Evolutionary conservation across 139 green algal genomes (phyloP).

Genomic region (Limnomonas spitsbergensis): DNA sequence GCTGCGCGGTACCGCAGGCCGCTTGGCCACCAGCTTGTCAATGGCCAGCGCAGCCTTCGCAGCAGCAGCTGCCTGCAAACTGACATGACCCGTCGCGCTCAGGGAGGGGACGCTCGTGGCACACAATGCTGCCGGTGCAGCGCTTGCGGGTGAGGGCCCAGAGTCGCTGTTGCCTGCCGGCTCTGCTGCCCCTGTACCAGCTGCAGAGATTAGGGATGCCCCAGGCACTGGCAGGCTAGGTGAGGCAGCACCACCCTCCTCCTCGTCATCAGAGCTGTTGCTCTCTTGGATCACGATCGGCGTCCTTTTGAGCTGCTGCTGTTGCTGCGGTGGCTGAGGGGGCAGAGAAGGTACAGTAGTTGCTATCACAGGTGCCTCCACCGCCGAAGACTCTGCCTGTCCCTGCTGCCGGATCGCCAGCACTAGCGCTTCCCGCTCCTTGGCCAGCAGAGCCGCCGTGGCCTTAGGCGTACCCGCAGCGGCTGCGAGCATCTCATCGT

Average conservation of each 20-base stretch:
- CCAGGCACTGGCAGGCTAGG: background rate
- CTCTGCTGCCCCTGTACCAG: background rate
- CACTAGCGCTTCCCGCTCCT: no score
- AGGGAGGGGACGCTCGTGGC: background rate
- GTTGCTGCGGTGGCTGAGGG: background rate
- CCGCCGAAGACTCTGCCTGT: background rate
- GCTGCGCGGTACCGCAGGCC: slow-evolving; percentile 8
- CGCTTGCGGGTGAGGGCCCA: background rate
- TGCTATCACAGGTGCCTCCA: background rate
- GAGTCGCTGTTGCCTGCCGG: background rate
- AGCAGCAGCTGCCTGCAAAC: slow-evolving; percentile 3
- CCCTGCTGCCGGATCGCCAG: background rate
- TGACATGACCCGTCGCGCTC: background rate
- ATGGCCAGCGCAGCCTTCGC: slow-evolving; percentile 26
- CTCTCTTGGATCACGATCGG: slow-evolving; percentile 1
- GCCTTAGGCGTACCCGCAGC: background rate
- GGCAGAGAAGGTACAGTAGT: no score
- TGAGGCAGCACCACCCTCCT: background rate
- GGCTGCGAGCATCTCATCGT: background rate
- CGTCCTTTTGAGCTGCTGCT: background rate
- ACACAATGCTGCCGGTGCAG: background rate
- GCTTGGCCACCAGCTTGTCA: slow-evolving; percentile 11
- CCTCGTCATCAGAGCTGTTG: slow-evolving; percentile 6
- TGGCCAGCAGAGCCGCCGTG: background rate
- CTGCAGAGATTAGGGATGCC: background rate